phyloP scores from a whole-genome alignment of 2,329 filamentous ascomycete species.

The Alternaria burnsii region DNA sequence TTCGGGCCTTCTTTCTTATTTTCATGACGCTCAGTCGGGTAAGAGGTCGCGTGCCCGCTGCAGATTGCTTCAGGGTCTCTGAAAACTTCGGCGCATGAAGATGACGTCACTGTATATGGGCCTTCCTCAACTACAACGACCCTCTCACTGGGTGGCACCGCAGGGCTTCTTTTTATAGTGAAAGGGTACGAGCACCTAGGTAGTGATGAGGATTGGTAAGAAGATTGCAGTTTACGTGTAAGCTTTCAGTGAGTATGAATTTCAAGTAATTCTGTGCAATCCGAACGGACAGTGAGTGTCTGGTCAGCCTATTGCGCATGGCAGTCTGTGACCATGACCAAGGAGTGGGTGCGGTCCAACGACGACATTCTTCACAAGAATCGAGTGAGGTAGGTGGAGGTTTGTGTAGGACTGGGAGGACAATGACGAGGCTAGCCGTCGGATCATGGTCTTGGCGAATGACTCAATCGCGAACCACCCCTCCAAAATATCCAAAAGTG shows the following conservation, averaged over 20 bases:
- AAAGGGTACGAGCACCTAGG: background rate
- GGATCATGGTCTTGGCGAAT: slow-evolving; percentile 21
- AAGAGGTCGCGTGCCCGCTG: background rate
- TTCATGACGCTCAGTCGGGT: background rate
- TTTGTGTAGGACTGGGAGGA: background rate
- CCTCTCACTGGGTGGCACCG: background rate
- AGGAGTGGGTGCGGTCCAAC: background rate
- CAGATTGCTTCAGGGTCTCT: background rate
- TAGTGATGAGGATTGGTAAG: background rate
- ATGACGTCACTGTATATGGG: slow-evolving; percentile 6
- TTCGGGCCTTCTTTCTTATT: background rate
- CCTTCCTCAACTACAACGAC: background rate
- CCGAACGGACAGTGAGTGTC: background rate
- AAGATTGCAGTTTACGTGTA: background rate
- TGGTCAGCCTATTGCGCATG: background rate
- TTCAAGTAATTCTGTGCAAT: background rate
- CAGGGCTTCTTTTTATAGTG: background rate
- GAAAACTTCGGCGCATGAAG: background rate
- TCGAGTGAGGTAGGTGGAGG: background rate
- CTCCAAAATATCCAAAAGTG: slow-evolving; percentile 27
- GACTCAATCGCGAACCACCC: slow-evolving; percentile 27
- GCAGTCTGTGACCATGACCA: background rate
- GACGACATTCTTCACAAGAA: background rate
- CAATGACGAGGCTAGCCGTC: slow-evolving; percentile 1
- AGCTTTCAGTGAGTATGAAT: background rate